Conservation (phyloP, 2,329 filamentous ascomycete genomes). For the Phyllosticta paracitricarpa region DNA sequence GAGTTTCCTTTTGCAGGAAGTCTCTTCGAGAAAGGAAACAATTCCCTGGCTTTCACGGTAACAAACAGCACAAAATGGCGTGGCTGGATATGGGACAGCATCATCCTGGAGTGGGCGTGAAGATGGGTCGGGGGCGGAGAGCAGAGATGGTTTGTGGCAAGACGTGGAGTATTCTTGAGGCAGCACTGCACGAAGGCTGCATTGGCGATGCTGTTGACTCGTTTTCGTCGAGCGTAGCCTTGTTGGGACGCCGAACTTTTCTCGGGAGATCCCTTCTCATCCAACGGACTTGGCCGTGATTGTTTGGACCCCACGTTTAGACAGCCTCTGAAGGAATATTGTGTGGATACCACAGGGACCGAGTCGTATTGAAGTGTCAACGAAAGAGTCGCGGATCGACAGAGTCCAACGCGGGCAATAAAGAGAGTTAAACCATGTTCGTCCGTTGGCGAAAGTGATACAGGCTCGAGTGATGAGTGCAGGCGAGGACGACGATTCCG, state of each 20-base stretch:
- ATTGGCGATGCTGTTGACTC: not conserved
- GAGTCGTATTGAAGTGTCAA: not conserved
- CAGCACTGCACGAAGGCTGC: no score
- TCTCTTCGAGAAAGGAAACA: slow-evolving; percentile 23
- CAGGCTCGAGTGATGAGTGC: no score
- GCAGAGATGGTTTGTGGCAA: not conserved
- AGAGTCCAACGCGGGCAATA: not conserved
- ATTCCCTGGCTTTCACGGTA: slow-evolving; percentile 29
- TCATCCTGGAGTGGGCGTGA: slow-evolving; percentile 27
- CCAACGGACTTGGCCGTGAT: not conserved
- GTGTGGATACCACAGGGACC: not conserved
- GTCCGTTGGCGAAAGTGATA: not conserved
- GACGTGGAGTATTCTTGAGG: no score
- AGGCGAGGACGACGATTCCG: no score
- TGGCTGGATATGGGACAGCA: slow-evolving; percentile 35
- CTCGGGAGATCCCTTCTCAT: not conserved
- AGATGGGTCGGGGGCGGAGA: not conserved
- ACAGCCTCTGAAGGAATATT: not conserved
- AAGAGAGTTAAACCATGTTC: not conserved
- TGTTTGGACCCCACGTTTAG: not conserved
- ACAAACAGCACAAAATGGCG: slow-evolving; percentile 27
- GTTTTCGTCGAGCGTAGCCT: not conserved
- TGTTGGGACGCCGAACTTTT: not conserved
- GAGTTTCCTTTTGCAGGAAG: slow-evolving; percentile 29
- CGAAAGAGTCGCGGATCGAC: not conserved